Evolutionary conservation across 2,329 filamentous ascomycete genomes (phyloP), one percentile per base, ranked within the genome.

Genomic region (Sporothrix luriei): DNA sequence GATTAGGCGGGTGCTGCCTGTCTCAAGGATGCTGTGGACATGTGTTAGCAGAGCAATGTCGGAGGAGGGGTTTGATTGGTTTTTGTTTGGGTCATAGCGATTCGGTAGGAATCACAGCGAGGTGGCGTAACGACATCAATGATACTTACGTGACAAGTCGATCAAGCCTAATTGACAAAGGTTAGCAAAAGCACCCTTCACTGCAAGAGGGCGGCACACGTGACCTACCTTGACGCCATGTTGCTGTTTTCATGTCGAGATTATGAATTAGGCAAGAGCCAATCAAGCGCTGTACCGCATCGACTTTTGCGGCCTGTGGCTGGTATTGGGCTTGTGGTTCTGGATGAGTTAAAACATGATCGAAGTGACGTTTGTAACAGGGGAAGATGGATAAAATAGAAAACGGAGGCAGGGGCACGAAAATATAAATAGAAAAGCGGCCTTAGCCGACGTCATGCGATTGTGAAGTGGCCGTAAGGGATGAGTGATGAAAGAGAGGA

Each of bases 1-100:
- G 78, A 99, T 98, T 74, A 99, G 85, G 78, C 91, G 90, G 71
- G 95, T 99, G 82, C 94, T 98, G 75, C 95, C 95, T 70, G 95
- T 98, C 85, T 99, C 95, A 76, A 99, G 89, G 78, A 99, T 88
- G 74, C 94, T 97, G 79, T 40, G 21, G 14, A 14, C 10, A 26
- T 13, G 7, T 14, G 26, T 67, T 40, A 69, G 48, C 26, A 66
- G 10, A 16, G 10, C 13, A 16, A 14, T 13, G 24, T 33, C n/a
- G 46, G 48, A 59, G 46, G 16, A 26, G 16, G 21, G 14, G n/a
- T 26, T 54, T 21, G 16, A 21, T 59, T 61, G 68, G 52, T 0
- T 16, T 3, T 14, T 21, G 21, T 16, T 14, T 49, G 24, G 4
- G 43, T 29, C 57, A 57, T 49, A 54, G 16, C 3, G 38, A 10